Evolutionary conservation across 306 rosid genomes (phyloP), one percentile per base, ranked within the genome.

Genomic region (Cicer yamashitae): DNA sequence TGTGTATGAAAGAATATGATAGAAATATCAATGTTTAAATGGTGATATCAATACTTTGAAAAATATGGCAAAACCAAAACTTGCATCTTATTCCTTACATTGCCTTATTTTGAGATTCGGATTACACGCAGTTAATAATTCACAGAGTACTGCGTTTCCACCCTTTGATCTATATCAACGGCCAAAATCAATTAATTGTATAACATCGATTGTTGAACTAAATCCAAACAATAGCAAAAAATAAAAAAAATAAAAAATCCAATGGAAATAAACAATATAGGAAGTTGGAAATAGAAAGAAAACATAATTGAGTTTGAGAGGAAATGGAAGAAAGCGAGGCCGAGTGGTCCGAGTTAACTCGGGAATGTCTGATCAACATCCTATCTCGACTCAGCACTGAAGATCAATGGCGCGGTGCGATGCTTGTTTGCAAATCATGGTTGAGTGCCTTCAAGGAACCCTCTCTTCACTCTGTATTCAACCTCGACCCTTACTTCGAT

Each of bases 401-500:
- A 76, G 89, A 90, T 10, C 96, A 88, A 57, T 94, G 96, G 96
- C 88, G 80, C 9, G 88, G 93, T 3, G 67, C 91, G 70, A 86
- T 89, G 91, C 65, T 94, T 1, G 91, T 87, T 6, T 91, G 92
- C 96, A 91, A 91, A 71, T 77, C 90, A 6, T 90, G 98, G 98
- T 43, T 81, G 54, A 84, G 59, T 43, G 96, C 91, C 64, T 87
- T 85, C 86, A 83, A 58, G 66, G 96, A 94, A 58, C 83, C 97
- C 0, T 80, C 87, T 67, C 87, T 94, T 41, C 85, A 87, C 79
- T 81, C 93, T 14, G 47, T 57, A 34, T 83, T 94, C 89, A 71
- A 91, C 18, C 91, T 91, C 82, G 92, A 88, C 44, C 67, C 91
- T n/a, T 75, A 63, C 34, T 88, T 84, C 75, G 76, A 81, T 54